Evolutionary conservation across 257 asterid species (phyloP).

Genomic region (Solanum boliviense): DNA sequence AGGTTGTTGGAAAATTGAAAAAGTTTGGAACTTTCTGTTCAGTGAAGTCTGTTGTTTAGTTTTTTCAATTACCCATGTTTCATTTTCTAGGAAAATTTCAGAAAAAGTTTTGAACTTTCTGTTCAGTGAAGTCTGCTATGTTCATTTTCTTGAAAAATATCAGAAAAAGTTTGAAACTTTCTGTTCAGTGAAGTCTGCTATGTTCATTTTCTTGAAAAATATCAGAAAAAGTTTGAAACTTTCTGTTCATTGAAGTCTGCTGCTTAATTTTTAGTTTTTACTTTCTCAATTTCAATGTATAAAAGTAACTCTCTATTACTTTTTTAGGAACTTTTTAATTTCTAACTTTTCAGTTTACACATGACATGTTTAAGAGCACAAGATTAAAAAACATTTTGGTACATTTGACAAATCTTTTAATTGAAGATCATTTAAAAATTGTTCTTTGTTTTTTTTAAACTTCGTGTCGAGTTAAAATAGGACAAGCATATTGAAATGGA

Average conservation of each 20-base stretch:
- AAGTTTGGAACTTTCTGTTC: conserved; percentile 13
- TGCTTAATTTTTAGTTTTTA: neutral
- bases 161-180: neutral
- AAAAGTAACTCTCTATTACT: neutral
- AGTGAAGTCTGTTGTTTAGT: neutral
- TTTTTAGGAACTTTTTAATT: too few species aligned
- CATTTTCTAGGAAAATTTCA: neutral
- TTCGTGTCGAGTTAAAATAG: neutral
- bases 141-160: neutral
- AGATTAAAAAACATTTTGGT: rapidly evolving
- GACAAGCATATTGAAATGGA: neutral
- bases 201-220: neutral
- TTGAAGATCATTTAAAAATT: too few species aligned
- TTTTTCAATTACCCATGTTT: neutral
- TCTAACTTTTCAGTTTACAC: too few species aligned
- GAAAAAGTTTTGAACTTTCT: conserved; percentile 16
- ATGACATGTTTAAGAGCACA: too few species aligned
- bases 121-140: neutral
- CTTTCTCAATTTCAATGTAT: neutral
- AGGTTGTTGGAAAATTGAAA: neutral
- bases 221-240: conserved; percentile 16
- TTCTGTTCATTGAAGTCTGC: neutral
- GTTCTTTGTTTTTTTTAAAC: too few species aligned
- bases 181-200: neutral
- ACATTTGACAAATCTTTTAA: too few species aligned